These are phyloP conservation scores for Geotrichum reessii DNA, from an alignment of 1,139 yeast genomes.

Conservation along the genomic window DNA sequence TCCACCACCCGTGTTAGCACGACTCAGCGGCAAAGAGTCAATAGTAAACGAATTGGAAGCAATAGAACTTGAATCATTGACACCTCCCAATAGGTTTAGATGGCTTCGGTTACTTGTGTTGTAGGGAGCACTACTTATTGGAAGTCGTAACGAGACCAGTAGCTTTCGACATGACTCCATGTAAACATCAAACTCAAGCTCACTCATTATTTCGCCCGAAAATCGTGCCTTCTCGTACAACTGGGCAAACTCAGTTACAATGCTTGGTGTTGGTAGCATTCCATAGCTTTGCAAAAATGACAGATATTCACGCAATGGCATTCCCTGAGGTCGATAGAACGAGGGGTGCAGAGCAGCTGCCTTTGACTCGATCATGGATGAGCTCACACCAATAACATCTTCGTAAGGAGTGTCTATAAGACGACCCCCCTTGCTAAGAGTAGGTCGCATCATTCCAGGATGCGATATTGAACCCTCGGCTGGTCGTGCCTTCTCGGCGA, in stretches of 20 bases:
- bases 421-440: conserved; percentile 35
- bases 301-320: conserved; percentile 49
- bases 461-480: conserved; percentile 45
- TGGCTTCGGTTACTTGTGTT: background rate
- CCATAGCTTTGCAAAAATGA: conserved; percentile 35
- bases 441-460: conserved; percentile 52
- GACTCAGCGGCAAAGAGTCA: background rate
- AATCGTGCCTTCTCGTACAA: conserved; percentile 69
- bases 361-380: conserved; percentile 39
- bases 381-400: conserved; percentile 46
- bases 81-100: background rate
- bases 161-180: conserved; percentile 42
- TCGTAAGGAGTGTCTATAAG: conserved; percentile 58
- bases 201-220: conserved; percentile 56
- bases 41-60: background rate
- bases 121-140: background rate
- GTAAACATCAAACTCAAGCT: conserved; percentile 56
- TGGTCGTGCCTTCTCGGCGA: conserved; percentile 51
- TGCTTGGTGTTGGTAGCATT: conserved; percentile 23
- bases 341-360: conserved; percentile 42
- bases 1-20: background rate
- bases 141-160: conserved; percentile 18
- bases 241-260: conserved; percentile 41
- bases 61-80: background rate
- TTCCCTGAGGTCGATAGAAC: conserved; percentile 38